phyloP scores from a whole-genome alignment of 805 yeast species.

The Hanseniaspora lindneri region DNA sequence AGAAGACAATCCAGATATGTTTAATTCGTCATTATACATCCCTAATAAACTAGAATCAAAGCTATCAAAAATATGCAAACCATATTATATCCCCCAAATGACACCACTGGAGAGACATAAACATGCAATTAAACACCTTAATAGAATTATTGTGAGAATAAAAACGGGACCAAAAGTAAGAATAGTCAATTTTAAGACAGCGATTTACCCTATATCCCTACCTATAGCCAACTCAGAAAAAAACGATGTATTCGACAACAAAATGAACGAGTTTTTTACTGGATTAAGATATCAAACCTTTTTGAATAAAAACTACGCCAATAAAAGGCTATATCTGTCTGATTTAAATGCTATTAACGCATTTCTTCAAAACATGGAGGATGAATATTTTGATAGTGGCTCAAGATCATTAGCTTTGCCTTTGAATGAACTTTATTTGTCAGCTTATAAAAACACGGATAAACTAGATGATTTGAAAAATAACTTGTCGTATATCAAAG shows the following conservation, averaged over 20 bases:
- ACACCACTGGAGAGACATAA: neutral
- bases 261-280: neutral
- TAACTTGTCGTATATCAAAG: neutral
- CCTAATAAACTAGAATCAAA: neutral
- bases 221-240: constrained; percentile 1
- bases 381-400: neutral
- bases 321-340: neutral
- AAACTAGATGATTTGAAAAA: neutral
- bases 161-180: constrained; percentile 8
- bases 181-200: neutral
- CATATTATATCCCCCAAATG: neutral
- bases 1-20: neutral
- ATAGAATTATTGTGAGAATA: constrained; percentile 1
- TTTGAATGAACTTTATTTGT: neutral
- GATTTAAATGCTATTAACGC: neutral
- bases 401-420: too few relatives aligned
- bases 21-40: neutral
- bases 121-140: neutral
- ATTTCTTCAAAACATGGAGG: neutral
- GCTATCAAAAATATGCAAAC: neutral
- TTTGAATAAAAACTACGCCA: neutral
- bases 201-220: neutral
- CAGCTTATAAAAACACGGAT: neutral
- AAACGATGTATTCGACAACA: neutral
- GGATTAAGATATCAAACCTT: neutral